Conservation (phyloP, 208 protist species). For the Trypanosoma cruzi region DNA sequence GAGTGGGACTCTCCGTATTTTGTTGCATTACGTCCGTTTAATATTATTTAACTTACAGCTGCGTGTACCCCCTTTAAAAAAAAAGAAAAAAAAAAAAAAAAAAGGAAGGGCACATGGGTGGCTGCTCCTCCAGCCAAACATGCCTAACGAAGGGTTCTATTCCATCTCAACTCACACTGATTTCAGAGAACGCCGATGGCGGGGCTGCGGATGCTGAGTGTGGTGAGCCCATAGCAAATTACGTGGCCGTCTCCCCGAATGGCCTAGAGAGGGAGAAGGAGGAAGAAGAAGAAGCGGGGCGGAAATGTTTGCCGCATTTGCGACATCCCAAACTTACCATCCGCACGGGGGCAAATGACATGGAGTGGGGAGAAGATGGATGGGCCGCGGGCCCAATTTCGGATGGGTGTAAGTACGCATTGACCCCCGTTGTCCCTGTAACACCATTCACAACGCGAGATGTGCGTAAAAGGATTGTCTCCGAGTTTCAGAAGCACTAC, state of each 20-base stretch:
- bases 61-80: too few species aligned
- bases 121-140: background rate
- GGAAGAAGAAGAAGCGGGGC: background rate
- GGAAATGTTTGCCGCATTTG: background rate
- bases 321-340: conserved; percentile 45
- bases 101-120: background rate
- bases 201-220: too few species aligned
- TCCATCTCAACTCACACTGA: background rate
- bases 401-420: conserved; percentile 23
- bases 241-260: too few species aligned
- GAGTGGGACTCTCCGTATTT: too few species aligned
- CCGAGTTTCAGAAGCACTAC: conserved; percentile 30
- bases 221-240: too few species aligned
- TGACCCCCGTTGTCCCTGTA: conserved; percentile 67
- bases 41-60: too few species aligned
- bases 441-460: conserved; percentile 37
- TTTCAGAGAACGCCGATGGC: background rate
- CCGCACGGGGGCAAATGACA: conserved; percentile 43
- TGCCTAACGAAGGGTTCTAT: background rate
- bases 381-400: background rate
- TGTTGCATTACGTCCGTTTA: too few species aligned
- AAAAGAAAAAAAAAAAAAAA: too few species aligned
- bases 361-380: conserved; percentile 3
- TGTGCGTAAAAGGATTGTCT: conserved; percentile 29
- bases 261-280: too few species aligned